Evolutionary conservation across 2,329 filamentous ascomycete genomes (phyloP).

Genomic region (Cucurbitaria berberidis): DNA sequence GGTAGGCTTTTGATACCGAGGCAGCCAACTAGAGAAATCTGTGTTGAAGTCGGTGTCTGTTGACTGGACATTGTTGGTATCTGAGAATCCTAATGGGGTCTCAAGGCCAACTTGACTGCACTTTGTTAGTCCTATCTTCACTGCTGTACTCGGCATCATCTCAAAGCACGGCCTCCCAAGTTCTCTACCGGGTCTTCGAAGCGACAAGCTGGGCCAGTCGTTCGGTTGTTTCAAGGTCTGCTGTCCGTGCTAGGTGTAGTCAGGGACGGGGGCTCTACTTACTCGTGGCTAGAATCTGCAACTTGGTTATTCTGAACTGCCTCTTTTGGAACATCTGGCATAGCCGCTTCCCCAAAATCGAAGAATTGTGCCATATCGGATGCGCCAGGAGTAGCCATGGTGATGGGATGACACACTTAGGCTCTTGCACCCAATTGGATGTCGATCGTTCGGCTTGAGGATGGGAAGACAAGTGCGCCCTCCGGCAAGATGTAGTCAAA

Average conservation of each 20-base stretch:
- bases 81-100: constrained; percentile 7
- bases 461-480: constrained; percentile 23
- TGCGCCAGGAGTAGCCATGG: constrained; percentile 36
- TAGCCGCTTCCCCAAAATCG: constrained; percentile 49
- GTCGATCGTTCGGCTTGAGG: background rate
- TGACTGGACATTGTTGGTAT: constrained; percentile 9
- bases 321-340: constrained; percentile 32
- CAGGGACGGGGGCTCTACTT: constrained; percentile 13
- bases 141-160: background rate
- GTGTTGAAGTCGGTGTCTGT: constrained; percentile 42
- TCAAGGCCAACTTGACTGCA: constrained; percentile 6
- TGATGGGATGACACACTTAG: constrained; percentile 12
- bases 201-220: background rate
- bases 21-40: constrained; percentile 56
- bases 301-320: constrained; percentile 1
- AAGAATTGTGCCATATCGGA: constrained; percentile 48
- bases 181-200: background rate
- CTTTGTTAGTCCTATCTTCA: constrained; percentile 9
- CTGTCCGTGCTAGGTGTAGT: background rate
- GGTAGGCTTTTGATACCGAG: constrained; percentile 54
- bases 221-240: background rate
- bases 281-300: constrained; percentile 17
- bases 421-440: background rate
- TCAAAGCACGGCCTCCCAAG: background rate
- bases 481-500: constrained; percentile 13